Evolutionary conservation across 2,329 filamentous ascomycete genomes (phyloP).

Genomic region (Fusarium veterinarium): DNA sequence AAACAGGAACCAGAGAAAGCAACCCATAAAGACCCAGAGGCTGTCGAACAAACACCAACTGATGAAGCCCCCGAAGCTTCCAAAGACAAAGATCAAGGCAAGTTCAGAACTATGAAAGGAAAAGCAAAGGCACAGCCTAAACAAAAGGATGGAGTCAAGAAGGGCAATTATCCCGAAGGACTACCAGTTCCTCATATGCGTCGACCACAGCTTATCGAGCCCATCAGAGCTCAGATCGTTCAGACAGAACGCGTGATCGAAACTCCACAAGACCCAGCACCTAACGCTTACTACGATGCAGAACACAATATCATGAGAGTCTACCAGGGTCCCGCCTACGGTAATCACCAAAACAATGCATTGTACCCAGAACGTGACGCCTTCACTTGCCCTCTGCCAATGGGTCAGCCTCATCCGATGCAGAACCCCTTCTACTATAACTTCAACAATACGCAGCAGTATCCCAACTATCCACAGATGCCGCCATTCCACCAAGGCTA

Average conservation of each 20-base stretch:
- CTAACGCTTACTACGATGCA: conserved; percentile 70
- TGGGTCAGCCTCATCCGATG: conserved; percentile 57
- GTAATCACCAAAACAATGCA: conserved; percentile 57
- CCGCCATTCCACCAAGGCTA: conserved; percentile 23
- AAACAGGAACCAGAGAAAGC: conserved; percentile 32
- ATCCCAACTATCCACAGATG: conserved; percentile 37
- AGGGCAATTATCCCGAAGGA: conserved; percentile 44
- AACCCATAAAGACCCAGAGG: conserved; percentile 12
- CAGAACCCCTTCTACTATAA: conserved; percentile 58
- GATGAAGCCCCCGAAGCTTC: conserved; percentile 12
- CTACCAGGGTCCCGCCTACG: conserved; percentile 68
- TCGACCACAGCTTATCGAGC: conserved; percentile 60
- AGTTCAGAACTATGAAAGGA: conserved; percentile 17
- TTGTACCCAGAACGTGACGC: conserved; percentile 59
- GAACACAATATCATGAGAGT: conserved; percentile 64
- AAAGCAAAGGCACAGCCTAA: conserved; percentile 27
- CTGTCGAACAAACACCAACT: conserved; percentile 11
- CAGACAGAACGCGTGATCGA: conserved; percentile 68
- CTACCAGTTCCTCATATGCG: conserved; percentile 48
- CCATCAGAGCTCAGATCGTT: conserved; percentile 61
- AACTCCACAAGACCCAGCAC: conserved; percentile 62
- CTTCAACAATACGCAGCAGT: conserved; percentile 45
- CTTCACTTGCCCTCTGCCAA: conserved; percentile 49
- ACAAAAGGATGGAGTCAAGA: conserved; percentile 34
- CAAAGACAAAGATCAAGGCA: conserved; percentile 35